Base-by-base conservation (phyloP, 257 asterid species). In the Eucommia ulmoides region DNA sequence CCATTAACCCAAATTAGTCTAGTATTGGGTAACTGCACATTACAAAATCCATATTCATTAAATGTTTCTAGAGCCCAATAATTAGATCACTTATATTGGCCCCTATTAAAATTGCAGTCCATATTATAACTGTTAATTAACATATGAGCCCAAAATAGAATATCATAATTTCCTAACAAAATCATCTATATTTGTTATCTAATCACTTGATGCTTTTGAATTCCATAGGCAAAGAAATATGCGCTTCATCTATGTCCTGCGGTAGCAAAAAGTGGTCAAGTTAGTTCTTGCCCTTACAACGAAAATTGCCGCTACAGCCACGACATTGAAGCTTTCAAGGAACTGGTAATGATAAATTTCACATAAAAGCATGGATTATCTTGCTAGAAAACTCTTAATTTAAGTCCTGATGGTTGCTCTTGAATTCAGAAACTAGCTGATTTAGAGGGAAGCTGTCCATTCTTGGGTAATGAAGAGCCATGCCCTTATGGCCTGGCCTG, bases 281-380 rank as follows among this genome's bases (percentile, higher is more conserved):
- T 64, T 56, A 66, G 71, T 63, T 51, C 96, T 5, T 91, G 99
- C 55, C 48, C 22, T 0, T 87, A 86, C 45, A 65, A 55, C 7
- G 89, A 83, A 4, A 77, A 75, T 8, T 86, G 96, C 77, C 95
- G 99, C 64, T 81, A 45, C 69, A 91, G 94, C 75, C 99, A 91
- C 64, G 99, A 91, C 56, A 20, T 83, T 62, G 95, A 76, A 51
- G 87, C 94, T 33, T 91, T 83, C 56, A 79, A 71, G 54, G 73
- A 79, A 62, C 77, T 62, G 93, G 94, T 83, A 65, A 49, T 50
- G 15, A 42, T 19, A 16, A 16, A 42, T 33, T 52, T 46, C 25
- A 10, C 38, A 52, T 8, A 11, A 51, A 22, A 22, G 49, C 6
- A 5, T 6, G 12, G 33, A 54, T 19, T 23, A 7, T 11, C 38